Conservation (phyloP, 2,329 filamentous ascomycete species). For the Claviceps sp. region DNA sequence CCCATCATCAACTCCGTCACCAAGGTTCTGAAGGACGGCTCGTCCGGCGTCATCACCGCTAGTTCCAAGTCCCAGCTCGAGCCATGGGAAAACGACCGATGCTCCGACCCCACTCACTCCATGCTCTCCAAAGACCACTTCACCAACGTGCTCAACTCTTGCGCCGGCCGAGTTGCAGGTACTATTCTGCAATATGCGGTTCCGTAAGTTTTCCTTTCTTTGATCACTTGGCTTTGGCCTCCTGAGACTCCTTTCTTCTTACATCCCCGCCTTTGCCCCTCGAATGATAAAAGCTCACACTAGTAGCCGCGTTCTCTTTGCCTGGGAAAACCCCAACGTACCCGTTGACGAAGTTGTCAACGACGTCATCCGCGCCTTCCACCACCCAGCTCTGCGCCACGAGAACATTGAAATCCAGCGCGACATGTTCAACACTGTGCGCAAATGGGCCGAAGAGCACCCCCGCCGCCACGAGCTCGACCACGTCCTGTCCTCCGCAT, state of each 20-base stretch:
- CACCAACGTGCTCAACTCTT: slow-evolving; percentile 64
- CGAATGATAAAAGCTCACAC: neutral
- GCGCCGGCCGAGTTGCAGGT: slow-evolving; percentile 59
- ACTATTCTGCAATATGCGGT: slow-evolving; percentile 76
- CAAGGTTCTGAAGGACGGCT: slow-evolving; percentile 73
- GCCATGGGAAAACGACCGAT: slow-evolving; percentile 63
- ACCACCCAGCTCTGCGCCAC: slow-evolving; percentile 76
- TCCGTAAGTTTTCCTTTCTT: slow-evolving; percentile 40
- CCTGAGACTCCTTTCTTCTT: neutral
- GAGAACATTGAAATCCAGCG: slow-evolving; percentile 66
- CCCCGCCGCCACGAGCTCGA: slow-evolving; percentile 57
- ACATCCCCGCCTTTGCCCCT: neutral
- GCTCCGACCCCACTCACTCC: slow-evolving; percentile 69
- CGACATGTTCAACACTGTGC: slow-evolving; percentile 79
- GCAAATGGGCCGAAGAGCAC: slow-evolving; percentile 63
- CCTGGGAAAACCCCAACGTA: slow-evolving; percentile 80
- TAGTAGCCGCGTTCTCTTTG: slow-evolving; percentile 60
- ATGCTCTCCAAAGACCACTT: slow-evolving; percentile 80
- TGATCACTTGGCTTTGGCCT: neutral
- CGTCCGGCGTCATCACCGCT: slow-evolving; percentile 53
- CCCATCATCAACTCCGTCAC: slow-evolving; percentile 84
- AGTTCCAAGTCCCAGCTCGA: slow-evolving; percentile 65
- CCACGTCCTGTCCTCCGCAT: slow-evolving; percentile 65
- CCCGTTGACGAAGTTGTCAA: slow-evolving; percentile 71
- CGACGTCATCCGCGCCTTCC: slow-evolving; percentile 73